Evolutionary conservation across 1,139 yeast species (phyloP), one percentile per base, ranked within the genome.

Genomic region (Insectozyma bohioensis): DNA sequence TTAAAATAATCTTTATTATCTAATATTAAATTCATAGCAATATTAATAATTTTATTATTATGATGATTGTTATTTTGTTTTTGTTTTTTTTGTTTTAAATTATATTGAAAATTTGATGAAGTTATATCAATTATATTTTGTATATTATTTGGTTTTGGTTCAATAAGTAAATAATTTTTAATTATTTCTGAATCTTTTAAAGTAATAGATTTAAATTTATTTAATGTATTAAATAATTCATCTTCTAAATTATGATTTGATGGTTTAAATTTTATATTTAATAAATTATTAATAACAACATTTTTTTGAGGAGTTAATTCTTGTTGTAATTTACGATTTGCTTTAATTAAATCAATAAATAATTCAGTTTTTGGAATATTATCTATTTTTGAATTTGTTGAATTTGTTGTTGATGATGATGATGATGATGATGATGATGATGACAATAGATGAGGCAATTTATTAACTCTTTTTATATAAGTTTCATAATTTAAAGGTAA

Each of bases 1-100:
- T 55, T 57, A 28, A 48, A 45, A 43, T 66, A 67, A 42, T 67
- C 72, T 29, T 58, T 58, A n/a, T 49, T 41, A 3, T 43, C 44
- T 4, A 67, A 46, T 6, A 67, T 43, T 7, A 44, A 28, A 16
- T 48, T 47, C 19, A 63, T 39, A 0, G 53, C 35, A 8, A 35
- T 30, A 17, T 42, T 40, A 3, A 36, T 30, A 2, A 19, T 20
- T 2, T 39, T 21, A 13, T 18, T 25, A 21, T 34, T 39, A 6
- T 19, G n/a, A 10, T 14, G 12, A 2, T 28, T 26, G 14, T 8
- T 5, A 13, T 5, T 13, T 23, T 12, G 26, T n/a, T n/a, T n/a
- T n/a, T n/a, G n/a, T n/a, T n/a, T n/a, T n/a, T n/a, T n/a, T 3
- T 18, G 35, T 11, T 16, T 13, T 10, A 45, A 15, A 6, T 25